Conservation (phyloP, 805 yeast genomes). For the Candida takata region DNA sequence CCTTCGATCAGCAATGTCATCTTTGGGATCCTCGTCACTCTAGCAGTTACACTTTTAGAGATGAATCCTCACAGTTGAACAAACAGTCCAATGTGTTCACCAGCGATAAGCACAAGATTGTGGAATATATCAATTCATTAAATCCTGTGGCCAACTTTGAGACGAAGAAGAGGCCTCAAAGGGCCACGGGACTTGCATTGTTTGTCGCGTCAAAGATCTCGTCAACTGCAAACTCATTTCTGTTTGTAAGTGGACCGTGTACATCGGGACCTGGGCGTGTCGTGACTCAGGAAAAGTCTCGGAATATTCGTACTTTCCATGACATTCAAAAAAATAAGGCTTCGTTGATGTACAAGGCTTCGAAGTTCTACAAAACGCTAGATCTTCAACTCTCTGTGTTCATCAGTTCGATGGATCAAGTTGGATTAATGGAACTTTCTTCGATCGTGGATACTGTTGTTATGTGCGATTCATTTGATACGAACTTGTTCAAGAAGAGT, state of each 20-base stretch:
- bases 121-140: conserved; percentile 1
- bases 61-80: not conserved
- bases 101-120: not conserved
- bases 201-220: conserved; percentile 72
- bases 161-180: conserved; percentile 67
- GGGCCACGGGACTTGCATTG: conserved; percentile 88
- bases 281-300: conserved; percentile 80
- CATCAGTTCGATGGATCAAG: conserved; percentile 90
- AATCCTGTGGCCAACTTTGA: conserved; percentile 30
- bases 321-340: conserved; percentile 86
- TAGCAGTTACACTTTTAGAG: not conserved
- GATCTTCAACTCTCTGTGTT: conserved; percentile 37
- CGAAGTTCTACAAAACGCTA: conserved; percentile 60
- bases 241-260: conserved; percentile 91
- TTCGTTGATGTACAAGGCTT: conserved; percentile 71
- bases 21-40: conserved; percentile 1
- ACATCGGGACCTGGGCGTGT: conserved; percentile 89
- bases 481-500: conserved; percentile 88
- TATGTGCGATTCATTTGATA: conserved; percentile 83
- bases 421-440: conserved; percentile 89
- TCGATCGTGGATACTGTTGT: conserved; percentile 65
- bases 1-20: not conserved
- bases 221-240: conserved; percentile 70
- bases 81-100: not conserved
- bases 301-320: conserved; percentile 90